These are phyloP conservation scores for Cladobotryum protrusum DNA, from an alignment of 2,329 filamentous ascomycete genomes.

Conservation along the genomic window DNA sequence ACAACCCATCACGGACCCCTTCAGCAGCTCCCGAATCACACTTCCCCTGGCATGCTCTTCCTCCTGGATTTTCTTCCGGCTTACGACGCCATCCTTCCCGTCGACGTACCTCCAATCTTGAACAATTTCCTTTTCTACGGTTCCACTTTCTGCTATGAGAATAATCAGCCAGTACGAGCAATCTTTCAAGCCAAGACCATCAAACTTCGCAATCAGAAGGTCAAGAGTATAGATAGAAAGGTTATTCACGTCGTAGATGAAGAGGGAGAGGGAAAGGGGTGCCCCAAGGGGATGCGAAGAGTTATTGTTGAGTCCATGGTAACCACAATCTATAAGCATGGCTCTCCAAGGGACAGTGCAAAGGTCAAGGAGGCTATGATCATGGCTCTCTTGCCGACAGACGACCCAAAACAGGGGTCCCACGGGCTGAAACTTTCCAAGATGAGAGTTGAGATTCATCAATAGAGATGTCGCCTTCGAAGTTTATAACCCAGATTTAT, in stretches of 20 bases:
- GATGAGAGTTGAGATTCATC: no score
- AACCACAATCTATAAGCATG: not conserved
- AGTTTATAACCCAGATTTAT: no score
- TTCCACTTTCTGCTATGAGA: constrained; percentile 12
- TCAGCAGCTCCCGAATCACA: not conserved
- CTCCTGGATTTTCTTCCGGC: constrained; percentile 12
- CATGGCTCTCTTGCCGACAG: not conserved
- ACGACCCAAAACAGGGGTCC: not conserved
- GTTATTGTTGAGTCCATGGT: not conserved
- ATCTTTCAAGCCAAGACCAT: constrained; percentile 8
- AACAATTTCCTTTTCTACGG: constrained; percentile 6
- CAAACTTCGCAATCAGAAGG: not conserved
- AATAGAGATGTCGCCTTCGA: no score
- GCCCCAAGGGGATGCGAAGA: not conserved
- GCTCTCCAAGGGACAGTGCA: not conserved
- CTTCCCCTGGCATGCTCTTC: constrained; percentile 13
- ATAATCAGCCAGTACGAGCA: constrained; percentile 6
- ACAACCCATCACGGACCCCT: no score
- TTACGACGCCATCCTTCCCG: constrained; percentile 12
- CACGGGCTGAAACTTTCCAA: not conserved
- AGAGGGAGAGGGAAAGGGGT: not conserved
- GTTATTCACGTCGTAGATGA: constrained; percentile 16
- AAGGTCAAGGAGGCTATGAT: not conserved
- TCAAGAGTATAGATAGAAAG: not conserved
- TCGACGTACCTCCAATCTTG: not conserved